Evolutionary conservation across 192 early-diverging fungal species (phyloP).

Genomic region (Backusella psychrophila): DNA sequence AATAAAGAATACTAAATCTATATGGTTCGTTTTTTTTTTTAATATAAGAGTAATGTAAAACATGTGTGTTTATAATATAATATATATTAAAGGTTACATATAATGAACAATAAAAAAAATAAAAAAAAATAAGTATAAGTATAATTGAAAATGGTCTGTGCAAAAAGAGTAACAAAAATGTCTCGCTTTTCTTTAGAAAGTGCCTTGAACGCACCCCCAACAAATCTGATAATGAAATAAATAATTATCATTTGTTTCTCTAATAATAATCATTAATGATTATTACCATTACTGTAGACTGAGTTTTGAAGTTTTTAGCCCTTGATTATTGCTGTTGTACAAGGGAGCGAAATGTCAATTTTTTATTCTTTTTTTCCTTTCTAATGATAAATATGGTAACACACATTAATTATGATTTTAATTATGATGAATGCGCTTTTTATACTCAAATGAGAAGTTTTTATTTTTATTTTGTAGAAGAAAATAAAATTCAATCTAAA

Average conservation of each 20-base stretch:
- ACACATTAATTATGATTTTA: background rate
- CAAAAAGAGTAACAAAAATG: background rate
- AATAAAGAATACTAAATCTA: too few relatives aligned
- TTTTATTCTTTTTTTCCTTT: background rate
- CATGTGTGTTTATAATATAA: background rate
- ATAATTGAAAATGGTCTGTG: background rate
- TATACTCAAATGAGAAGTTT: background rate
- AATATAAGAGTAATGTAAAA: background rate
- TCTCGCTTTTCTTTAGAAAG: background rate
- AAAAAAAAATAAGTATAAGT: too few relatives aligned
- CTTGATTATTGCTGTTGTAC: background rate
- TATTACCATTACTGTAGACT: background rate
- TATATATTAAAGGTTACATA: background rate
- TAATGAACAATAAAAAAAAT: background rate
- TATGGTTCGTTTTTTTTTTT: background rate
- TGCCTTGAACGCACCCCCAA: background rate
- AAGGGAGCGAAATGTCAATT: background rate
- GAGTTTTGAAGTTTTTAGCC: background rate
- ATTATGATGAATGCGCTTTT: background rate
- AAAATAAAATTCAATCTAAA: constrained; percentile 2
- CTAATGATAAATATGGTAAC: background rate
- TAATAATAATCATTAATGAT: background rate
- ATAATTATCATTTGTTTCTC: background rate
- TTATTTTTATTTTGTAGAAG: background rate
- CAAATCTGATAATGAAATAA: background rate